Base-by-base conservation (phyloP, 495 filamentous ascomycete genomes). In the Aspergillus sclerotioniger region DNA sequence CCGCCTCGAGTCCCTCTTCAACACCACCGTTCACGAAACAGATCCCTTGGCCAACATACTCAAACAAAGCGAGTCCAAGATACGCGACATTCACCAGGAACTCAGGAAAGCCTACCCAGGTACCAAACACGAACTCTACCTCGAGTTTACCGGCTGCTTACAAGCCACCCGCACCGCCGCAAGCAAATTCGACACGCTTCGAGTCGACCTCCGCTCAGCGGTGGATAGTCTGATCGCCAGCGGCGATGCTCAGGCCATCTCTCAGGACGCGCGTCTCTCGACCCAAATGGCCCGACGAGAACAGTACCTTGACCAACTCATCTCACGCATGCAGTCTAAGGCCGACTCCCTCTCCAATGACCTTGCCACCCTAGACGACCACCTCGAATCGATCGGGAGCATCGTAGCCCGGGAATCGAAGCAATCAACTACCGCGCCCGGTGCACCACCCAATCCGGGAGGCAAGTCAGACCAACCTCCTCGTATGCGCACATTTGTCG, bases 91-190 rank as follows among this genome's bases (percentile, higher is more conserved):
- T 7, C 67, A 76, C 50, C 39, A 54, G 0, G 66, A 68, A 15
- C 54, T 79, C 6, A 71, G 69, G 37, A 48, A 55, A n/a, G 57
- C 56, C 28, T 71, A 75, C 54, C 68, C 73, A 19, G 67, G 67
- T 31, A 69, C 59, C 1, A 69, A 67, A 25, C 62, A 77, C 41
- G 74, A 73, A 16, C 70, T 78, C 0, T 68, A 72, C 15, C 74
- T 78, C 12, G 76, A 79, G 53, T 78, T 79, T 57, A 62, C 68
- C 46, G 72, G 75, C 51, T 71, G 70, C 60, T 65, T 69, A 58
- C 52, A 66, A 41, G 74, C 75, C 13, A 62, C 71, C 3, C 67
- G 71, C 55, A 56, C 72, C 8, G 73, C 74, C 16, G 54, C 62
- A 0, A 68, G 71, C 62, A 68, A 73, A 61, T 72, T 77, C 49